Percentiles rank a stretch among this genome's conserved stretches.
These are phyloP conservation scores for Gracilaria gracilis DNA, from an alignment of 23 red algal species.

Conservation along the genomic window DNA sequence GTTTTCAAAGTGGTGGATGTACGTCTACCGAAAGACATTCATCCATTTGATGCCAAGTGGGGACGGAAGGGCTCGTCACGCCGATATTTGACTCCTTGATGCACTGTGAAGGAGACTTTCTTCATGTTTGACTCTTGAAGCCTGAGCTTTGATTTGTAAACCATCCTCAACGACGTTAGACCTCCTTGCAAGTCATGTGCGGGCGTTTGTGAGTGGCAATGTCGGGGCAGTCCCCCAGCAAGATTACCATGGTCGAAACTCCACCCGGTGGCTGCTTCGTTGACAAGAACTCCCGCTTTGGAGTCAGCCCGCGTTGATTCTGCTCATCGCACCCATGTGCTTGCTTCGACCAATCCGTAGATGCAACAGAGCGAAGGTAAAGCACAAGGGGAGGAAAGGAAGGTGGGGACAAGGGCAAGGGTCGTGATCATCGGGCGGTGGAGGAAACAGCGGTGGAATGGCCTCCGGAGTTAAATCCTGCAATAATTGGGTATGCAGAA, in stretches of 20 bases:
- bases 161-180: background rate
- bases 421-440: no score
- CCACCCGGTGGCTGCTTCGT: background rate
- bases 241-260: constrained; percentile 31
- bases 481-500: no score
- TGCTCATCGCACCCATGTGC: background rate
- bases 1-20: background rate
- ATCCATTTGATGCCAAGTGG: background rate
- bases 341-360: no score
- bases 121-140: no score
- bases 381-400: no score
- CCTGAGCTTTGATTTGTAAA: background rate
- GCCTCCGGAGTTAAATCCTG: no score
- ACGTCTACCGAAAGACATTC: background rate
- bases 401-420: no score
- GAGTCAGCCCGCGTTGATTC: background rate
- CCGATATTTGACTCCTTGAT: background rate
- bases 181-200: background rate
- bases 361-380: no score
- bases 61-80: background rate
- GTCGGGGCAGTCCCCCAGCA: background rate
- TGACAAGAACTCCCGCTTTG: background rate
- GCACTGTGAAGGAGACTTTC: background rate
- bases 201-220: background rate
- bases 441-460: no score